Percentiles rank a stretch among this genome's conserved stretches.
These are phyloP conservation scores for Claviceps digitariae DNA, from an alignment of 2,329 filamentous ascomycete genomes.

Conservation along the genomic window DNA sequence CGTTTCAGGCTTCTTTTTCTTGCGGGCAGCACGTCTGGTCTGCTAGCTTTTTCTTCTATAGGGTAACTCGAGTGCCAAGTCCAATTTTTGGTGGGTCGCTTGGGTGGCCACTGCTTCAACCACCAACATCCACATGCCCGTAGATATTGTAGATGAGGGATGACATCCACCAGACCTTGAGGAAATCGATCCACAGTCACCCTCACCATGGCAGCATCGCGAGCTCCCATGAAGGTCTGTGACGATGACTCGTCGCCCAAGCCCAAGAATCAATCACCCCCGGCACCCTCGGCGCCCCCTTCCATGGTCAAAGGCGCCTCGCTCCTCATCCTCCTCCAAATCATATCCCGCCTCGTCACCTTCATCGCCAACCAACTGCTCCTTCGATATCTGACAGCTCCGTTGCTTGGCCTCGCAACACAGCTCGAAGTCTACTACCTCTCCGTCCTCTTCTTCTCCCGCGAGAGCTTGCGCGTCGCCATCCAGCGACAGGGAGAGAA, in stretches of 20 bases:
- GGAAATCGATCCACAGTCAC: background rate
- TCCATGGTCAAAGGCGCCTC: conserved; percentile 57
- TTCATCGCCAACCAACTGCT: conserved; percentile 88
- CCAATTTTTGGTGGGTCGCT: too few species aligned
- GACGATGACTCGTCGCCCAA: background rate
- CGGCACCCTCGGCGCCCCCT: conserved; percentile 1
- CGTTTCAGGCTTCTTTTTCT: too few species aligned
- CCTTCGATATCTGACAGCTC: conserved; percentile 74
- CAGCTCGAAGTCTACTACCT: conserved; percentile 91
- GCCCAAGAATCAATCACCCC: background rate
- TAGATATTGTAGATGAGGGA: too few species aligned
- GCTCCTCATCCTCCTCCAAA: conserved; percentile 76
- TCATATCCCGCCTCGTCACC: conserved; percentile 75
- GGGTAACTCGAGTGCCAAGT: too few species aligned
- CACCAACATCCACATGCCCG: too few species aligned
- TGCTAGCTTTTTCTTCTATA: too few species aligned
- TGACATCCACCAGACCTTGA: too few species aligned
- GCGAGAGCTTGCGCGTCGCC: conserved; percentile 83
- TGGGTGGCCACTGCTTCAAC: too few species aligned
- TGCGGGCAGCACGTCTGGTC: too few species aligned
- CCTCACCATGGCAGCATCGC: background rate
- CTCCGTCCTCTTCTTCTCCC: conserved; percentile 84
- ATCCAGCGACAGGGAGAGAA: conserved; percentile 55
- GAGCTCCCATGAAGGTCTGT: too few species aligned
- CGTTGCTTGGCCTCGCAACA: conserved; percentile 70